Percentiles rank a stretch among this genome's conserved stretches.
Evolutionary conservation across 2,329 filamentous ascomycete genomes (phyloP).

Genomic region (Fusarium secorum): DNA sequence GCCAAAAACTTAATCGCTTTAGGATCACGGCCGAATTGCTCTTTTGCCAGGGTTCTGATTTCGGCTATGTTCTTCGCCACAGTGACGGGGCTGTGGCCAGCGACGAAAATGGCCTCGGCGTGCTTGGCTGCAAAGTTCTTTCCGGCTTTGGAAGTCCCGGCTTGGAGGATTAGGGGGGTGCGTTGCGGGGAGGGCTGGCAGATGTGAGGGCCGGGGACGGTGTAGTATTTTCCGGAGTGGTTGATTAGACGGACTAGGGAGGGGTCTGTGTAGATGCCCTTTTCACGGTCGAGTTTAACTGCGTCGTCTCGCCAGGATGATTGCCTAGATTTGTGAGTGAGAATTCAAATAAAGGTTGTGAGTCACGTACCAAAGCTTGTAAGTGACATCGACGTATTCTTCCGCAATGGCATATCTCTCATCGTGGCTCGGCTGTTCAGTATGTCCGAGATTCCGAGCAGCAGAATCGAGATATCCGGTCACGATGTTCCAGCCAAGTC

Average conservation of each 20-base stretch:
- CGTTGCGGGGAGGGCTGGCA: slow-evolving; percentile 72
- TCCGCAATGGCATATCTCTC: slow-evolving; percentile 70
- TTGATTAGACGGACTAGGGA: slow-evolving; percentile 69
- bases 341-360: fast-evolving
- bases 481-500: slow-evolving; percentile 62
- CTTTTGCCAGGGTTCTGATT: slow-evolving; percentile 64
- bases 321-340: slow-evolving; percentile 42
- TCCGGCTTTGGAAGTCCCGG: slow-evolving; percentile 71
- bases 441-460: slow-evolving; percentile 68
- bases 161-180: slow-evolving; percentile 74
- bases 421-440: slow-evolving; percentile 68
- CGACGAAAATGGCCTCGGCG: slow-evolving; percentile 76
- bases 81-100: slow-evolving; percentile 68
- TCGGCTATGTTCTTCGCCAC: slow-evolving; percentile 69
- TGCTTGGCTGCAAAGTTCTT: slow-evolving; percentile 74
- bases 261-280: slow-evolving; percentile 63
- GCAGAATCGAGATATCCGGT: slow-evolving; percentile 76
- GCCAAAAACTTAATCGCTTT: slow-evolving; percentile 72
- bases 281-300: slow-evolving; percentile 65
- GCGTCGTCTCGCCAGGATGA: slow-evolving; percentile 74
- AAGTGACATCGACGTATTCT: slow-evolving; percentile 70
- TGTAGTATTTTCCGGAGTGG: slow-evolving; percentile 70
- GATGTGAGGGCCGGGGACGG: slow-evolving; percentile 71
- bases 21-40: slow-evolving; percentile 63
- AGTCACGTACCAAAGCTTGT: slow-evolving; percentile 64